A percentile compares a stretch with the other conserved stretches of the same genome.
Evolutionary conservation across 192 early-diverging fungal genomes (phyloP).

Genomic region (Lunasporangiospora selenospora): DNA sequence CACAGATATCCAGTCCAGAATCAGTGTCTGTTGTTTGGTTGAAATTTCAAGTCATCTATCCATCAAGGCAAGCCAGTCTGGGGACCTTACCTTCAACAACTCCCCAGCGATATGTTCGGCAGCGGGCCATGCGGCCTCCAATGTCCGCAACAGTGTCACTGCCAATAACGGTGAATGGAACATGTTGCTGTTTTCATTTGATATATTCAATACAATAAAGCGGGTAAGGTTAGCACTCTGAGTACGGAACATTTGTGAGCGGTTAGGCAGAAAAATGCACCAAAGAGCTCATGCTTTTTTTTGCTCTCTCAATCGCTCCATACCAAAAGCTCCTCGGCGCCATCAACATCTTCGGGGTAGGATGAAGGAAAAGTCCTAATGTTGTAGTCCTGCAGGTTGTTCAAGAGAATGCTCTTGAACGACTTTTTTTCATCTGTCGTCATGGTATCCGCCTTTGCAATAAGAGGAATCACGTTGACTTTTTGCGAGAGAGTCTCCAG

Average conservation of each 20-base stretch:
- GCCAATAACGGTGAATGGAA: slow-evolving; percentile 88
- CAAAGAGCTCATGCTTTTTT: background rate
- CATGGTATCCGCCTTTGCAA: slow-evolving; percentile 83
- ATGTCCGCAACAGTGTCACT: slow-evolving; percentile 71
- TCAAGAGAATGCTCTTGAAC: slow-evolving; percentile 72
- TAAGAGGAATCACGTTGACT: slow-evolving; percentile 86
- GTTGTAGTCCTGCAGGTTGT: slow-evolving; percentile 67
- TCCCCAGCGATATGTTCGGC: slow-evolving; percentile 83
- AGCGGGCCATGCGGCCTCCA: slow-evolving; percentile 68
- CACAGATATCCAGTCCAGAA: too few relatives aligned
- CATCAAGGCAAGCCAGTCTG: too few relatives aligned
- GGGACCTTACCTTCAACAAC: slow-evolving; percentile 71
- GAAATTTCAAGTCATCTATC: too few relatives aligned
- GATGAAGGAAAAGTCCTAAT: slow-evolving; percentile 76
- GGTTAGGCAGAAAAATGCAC: background rate
- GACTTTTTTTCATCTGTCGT: slow-evolving; percentile 65
- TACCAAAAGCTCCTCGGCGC: slow-evolving; percentile 67
- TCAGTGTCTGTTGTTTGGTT: too few relatives aligned
- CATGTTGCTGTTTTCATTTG: too few relatives aligned
- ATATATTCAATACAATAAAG: slow-evolving; percentile 26
- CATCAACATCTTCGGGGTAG: slow-evolving; percentile 76
- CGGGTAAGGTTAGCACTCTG: too few relatives aligned
- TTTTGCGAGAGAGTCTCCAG: slow-evolving; percentile 72
- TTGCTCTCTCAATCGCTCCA: background rate
- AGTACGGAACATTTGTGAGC: too few relatives aligned